A percentile compares a stretch with the other conserved stretches of the same genome.
These are phyloP conservation scores for Gillenia trifoliata DNA, from an alignment of 306 rosid species.

Conservation along the genomic window DNA sequence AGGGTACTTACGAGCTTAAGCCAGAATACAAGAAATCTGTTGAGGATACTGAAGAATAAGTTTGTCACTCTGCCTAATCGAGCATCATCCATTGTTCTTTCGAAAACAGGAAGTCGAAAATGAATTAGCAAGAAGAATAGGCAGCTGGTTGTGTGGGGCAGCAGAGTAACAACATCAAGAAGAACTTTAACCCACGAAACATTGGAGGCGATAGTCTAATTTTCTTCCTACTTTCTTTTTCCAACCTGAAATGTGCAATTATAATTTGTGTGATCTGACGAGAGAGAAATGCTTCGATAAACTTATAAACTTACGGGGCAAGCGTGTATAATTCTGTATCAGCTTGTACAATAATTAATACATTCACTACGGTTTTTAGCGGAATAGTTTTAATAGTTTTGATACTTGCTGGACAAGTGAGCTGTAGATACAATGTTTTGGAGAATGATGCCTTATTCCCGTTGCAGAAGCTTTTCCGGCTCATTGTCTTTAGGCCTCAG, in stretches of 20 bases:
- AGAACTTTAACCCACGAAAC: background rate
- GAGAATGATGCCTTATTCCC: background rate
- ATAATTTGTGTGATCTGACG: background rate
- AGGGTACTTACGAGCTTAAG: constrained; percentile 98
- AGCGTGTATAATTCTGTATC: background rate
- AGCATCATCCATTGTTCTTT: constrained; percentile 2
- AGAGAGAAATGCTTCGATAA: background rate
- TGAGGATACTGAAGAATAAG: constrained; percentile 68
- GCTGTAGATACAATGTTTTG: too few species aligned
- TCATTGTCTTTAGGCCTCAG: background rate
- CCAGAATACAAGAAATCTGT: constrained; percentile 96
- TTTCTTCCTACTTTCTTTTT: background rate
- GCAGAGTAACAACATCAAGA: background rate
- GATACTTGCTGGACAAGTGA: background rate
- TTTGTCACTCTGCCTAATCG: background rate
- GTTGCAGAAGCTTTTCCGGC: too few species aligned
- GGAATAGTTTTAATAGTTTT: background rate
- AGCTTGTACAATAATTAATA: background rate
- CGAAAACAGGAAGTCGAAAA: constrained; percentile 5
- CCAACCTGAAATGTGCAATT: background rate
- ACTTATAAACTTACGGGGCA: background rate
- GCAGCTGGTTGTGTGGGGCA: background rate
- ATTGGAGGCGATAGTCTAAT: background rate
- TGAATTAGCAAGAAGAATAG: background rate
- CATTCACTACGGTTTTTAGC: background rate